Conservation (phyloP, 164 flowering plant genomes). For the Tetrastigma voinierianum region DNA sequence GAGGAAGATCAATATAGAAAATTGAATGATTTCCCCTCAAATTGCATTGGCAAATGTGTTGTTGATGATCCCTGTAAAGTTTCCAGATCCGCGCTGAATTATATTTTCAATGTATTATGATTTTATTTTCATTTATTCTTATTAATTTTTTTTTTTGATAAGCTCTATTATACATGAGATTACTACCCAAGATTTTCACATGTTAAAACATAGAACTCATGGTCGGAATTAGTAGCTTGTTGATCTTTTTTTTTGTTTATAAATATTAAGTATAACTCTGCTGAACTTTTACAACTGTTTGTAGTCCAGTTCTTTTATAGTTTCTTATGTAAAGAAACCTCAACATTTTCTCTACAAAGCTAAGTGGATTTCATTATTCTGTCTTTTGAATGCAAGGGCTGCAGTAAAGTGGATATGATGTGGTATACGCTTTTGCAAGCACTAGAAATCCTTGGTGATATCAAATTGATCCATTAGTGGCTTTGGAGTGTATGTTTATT, state of each 20-base stretch:
- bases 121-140: no score
- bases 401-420: slow-evolving; percentile 92
- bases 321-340: background rate
- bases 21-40: background rate
- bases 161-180: no score
- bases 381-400: slow-evolving; percentile 59
- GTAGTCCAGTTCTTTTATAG: no score
- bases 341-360: background rate
- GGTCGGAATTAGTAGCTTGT: background rate
- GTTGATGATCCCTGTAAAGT: background rate
- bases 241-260: background rate
- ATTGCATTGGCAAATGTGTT: background rate
- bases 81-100: background rate
- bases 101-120: background rate
- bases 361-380: background rate
- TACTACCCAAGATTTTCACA: no score
- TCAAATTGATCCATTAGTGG: slow-evolving; percentile 93
- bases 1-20: background rate
- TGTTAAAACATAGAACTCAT: background rate
- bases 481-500: slow-evolving; percentile 78
- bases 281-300: background rate
- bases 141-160: no score
- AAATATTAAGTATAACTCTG: background rate
- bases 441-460: slow-evolving; percentile 91
- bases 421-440: slow-evolving; percentile 93